Percentiles rank a stretch among this genome's conserved stretches.
Conservation (phyloP, 305 asterid species). For the Fraxinus latifolia region DNA sequence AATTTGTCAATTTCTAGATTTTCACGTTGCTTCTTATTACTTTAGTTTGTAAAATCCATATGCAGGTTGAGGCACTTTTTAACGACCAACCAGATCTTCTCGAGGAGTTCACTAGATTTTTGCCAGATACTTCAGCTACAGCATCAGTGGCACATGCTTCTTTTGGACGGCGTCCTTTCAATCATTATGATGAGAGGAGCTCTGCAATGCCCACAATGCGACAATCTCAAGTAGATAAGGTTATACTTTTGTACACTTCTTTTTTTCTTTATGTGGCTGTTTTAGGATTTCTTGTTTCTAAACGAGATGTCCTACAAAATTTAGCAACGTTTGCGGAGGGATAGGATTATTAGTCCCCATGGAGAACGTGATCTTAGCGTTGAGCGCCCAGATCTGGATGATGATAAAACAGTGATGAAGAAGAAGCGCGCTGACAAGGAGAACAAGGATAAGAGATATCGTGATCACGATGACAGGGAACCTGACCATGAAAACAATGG, state of each 20-base stretch:
- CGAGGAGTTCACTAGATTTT: constrained; percentile 88
- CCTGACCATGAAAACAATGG: constrained; percentile 68
- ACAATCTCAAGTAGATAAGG: constrained; percentile 68
- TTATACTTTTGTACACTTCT: constrained; percentile 25
- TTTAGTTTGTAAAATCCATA: constrained; percentile 22
- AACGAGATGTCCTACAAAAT: constrained; percentile 19
- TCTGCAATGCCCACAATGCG: constrained; percentile 59
- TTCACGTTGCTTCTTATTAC: constrained; percentile 3
- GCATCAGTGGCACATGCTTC: constrained; percentile 63
- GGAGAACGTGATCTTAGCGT: constrained; percentile 71
- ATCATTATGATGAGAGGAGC: constrained; percentile 69
- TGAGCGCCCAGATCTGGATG: constrained; percentile 83
- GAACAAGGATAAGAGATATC: constrained; percentile 64
- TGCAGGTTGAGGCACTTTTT: constrained; percentile 83
- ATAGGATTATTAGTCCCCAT: constrained; percentile 60
- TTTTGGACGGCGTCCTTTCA: constrained; percentile 52
- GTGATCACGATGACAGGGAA: constrained; percentile 71
- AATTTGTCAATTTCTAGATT: constrained; percentile 1
- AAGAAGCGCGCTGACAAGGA: constrained; percentile 80
- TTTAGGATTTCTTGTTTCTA: constrained; percentile 17
- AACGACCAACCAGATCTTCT: constrained; percentile 85
- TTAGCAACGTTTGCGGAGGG: constrained; percentile 69
- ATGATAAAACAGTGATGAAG: constrained; percentile 64
- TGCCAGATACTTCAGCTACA: constrained; percentile 75
- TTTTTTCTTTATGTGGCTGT: neutral